Conservation (phyloP, 2,329 filamentous ascomycete species). For the Microsporum audouinii region DNA sequence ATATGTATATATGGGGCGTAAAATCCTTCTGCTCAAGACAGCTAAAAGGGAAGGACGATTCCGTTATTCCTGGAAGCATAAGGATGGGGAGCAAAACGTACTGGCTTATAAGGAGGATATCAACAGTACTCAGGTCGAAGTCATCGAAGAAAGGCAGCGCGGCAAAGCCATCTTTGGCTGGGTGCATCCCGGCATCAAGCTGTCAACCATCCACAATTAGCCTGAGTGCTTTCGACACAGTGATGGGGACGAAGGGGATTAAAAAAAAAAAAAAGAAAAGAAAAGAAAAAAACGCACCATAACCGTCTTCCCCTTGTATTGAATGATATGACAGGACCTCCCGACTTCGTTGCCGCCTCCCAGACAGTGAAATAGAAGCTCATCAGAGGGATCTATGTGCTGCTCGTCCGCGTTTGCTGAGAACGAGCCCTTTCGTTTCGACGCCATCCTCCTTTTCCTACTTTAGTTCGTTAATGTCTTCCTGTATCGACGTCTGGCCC, state of each 20-base stretch:
- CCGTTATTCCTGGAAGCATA: not conserved
- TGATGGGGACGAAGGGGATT: not conserved
- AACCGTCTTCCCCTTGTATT: slow-evolving; percentile 98
- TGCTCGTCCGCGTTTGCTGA: slow-evolving; percentile 53
- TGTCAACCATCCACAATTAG: slow-evolving; percentile 30
- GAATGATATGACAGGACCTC: slow-evolving; percentile 90
- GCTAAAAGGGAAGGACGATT: not conserved
- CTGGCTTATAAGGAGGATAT: slow-evolving; percentile 97
- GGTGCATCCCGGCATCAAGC: slow-evolving; percentile 96
- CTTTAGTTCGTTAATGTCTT: not conserved
- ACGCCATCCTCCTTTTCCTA: slow-evolving; percentile 55
- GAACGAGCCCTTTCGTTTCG: slow-evolving; percentile 65
- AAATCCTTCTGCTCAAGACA: not conserved
- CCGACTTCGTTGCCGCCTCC: slow-evolving; percentile 97
- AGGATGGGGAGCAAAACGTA: slow-evolving; percentile 49
- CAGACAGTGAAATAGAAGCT: slow-evolving; percentile 85
- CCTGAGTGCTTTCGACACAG: not conserved
- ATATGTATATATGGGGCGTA: not conserved
- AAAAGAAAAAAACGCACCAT: slow-evolving; percentile 56
- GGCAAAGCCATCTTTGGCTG: slow-evolving; percentile 86
- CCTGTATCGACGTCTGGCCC: not conserved
- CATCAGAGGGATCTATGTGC: slow-evolving; percentile 82
- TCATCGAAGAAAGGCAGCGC: slow-evolving; percentile 96
- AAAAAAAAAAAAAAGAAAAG: not conserved
- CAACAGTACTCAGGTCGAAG: slow-evolving; percentile 93